Percentiles rank a stretch among this genome's conserved stretches.
phyloP scores from a whole-genome alignment of 2,329 filamentous ascomycete species.

The Beauveria brongniartii region DNA sequence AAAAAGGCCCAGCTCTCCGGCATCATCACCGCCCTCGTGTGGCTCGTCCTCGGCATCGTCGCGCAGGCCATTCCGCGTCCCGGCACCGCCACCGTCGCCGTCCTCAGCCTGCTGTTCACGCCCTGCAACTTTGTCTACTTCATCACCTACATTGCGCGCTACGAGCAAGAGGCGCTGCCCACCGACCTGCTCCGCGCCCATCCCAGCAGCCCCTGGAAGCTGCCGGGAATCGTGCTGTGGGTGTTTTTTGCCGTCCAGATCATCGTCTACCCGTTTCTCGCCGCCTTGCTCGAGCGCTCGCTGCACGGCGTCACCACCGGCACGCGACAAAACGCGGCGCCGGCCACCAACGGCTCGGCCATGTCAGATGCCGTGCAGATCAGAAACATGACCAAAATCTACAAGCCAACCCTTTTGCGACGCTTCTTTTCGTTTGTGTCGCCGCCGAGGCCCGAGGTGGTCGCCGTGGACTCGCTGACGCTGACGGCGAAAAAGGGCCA shows the following conservation, averaged over 20 bases:
- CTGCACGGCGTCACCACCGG: constrained; percentile 46
- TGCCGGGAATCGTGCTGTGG: constrained; percentile 66
- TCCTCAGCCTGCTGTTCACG: constrained; percentile 68
- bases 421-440: constrained; percentile 37
- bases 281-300: constrained; percentile 59
- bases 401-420: constrained; percentile 54
- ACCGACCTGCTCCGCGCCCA: constrained; percentile 53
- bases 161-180: constrained; percentile 50
- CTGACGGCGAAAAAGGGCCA: constrained; percentile 63
- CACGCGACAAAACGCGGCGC: constrained; percentile 32
- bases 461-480: constrained; percentile 64
- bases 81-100: constrained; percentile 51
- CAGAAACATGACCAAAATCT: constrained; percentile 65
- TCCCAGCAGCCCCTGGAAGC: constrained; percentile 51
- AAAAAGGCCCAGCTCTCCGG: constrained; percentile 74
- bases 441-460: constrained; percentile 53
- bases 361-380: constrained; percentile 53
- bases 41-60: constrained; percentile 65
- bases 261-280: constrained; percentile 58
- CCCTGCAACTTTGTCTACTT: constrained; percentile 80
- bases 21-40: constrained; percentile 62
- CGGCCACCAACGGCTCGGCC: constrained; percentile 26
- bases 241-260: constrained; percentile 67
- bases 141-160: constrained; percentile 62
- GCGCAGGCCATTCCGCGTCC: constrained; percentile 62